Base-by-base conservation (phyloP, 768 basidiomycete species). In the Cubamyces lactineus region DNA sequence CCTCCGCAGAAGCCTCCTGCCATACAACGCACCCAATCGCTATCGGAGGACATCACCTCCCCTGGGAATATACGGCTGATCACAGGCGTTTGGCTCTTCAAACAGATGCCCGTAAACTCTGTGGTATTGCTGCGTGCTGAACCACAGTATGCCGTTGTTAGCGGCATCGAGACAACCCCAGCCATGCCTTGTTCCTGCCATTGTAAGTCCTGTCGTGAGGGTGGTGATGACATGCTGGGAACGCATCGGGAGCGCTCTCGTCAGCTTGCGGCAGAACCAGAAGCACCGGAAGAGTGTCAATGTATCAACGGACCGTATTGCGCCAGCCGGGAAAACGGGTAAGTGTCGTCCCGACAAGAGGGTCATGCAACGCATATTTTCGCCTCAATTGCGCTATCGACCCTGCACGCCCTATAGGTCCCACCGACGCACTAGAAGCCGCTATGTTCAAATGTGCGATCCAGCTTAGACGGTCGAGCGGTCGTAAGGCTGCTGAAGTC, bases 11-110 rank as follows among this genome's bases (percentile, higher is more conserved):
- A 45, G 40, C 24, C 41, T 43, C 15, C 38, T 24, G 39, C n/a
- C 39, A 19, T 39, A 47, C 49, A 17, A 34, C 57, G 21, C 41
- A 57, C 57, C 45, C 57, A n/a, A 59, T 59, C 57, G 49, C 13
- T 51, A 59, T 59, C 57, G 57, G 57, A 26, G 16, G 23, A 39
- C 30, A 59, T 40, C n/a, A 17, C 28, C 49, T 23, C 40, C 26
- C 49, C 12, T 52, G 57, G 28, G 57, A 57, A 45, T 12, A 28
- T 19, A 16, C 26, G 40, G n/a, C 57, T 17, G 40, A 49, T 40
- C 19, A 8, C 16, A 39, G 24, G 21, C 39, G 21, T 43, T 50
- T 51, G 49, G 34, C 17, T 38, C 16, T 46, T 46, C 43, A n/a
- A 26, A 54, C 7, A 43, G 16, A 28, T 30, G 7, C 16, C 53